Conservation (phyloP, 164 flowering plant species). For the Magnolia sinica region DNA sequence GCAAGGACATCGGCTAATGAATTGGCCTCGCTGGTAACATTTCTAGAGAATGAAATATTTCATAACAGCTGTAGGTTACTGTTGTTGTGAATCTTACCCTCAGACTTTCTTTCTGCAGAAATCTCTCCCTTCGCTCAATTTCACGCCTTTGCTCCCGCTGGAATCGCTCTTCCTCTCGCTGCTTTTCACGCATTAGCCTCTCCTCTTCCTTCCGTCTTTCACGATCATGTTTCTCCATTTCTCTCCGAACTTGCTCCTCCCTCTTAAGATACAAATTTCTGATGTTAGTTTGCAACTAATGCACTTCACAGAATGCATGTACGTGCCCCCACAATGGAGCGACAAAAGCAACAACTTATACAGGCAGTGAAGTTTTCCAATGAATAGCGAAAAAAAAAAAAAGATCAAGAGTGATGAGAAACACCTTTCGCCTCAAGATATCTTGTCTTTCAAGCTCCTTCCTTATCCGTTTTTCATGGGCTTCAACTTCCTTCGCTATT, state of each 20-base stretch:
- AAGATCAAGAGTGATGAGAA: not conserved
- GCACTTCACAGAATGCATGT: not conserved
- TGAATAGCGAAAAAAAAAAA: not conserved
- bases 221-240: conserved; percentile 90
- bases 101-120: conserved; percentile 66
- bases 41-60: not conserved
- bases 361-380: not conserved
- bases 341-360: not conserved
- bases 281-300: conserved; percentile 11
- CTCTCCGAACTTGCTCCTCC: conserved; percentile 87
- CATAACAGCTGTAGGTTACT: not conserved
- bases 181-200: conserved; percentile 81
- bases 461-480: conserved; percentile 79
- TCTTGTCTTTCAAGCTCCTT: conserved; percentile 93
- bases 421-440: conserved; percentile 75
- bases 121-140: conserved; percentile 74
- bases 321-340: not conserved
- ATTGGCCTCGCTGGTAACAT: not conserved
- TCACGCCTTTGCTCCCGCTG: conserved; percentile 88
- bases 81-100: conserved; percentile 43
- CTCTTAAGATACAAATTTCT: conserved; percentile 33
- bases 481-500: conserved; percentile 81
- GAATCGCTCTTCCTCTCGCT: conserved; percentile 79
- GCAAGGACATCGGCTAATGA: not conserved
- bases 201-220: conserved; percentile 94